Evolutionary conservation across 345 rosid genomes (phyloP), one percentile per base, ranked within the genome.

Genomic region (Moricandia arvensis): DNA sequence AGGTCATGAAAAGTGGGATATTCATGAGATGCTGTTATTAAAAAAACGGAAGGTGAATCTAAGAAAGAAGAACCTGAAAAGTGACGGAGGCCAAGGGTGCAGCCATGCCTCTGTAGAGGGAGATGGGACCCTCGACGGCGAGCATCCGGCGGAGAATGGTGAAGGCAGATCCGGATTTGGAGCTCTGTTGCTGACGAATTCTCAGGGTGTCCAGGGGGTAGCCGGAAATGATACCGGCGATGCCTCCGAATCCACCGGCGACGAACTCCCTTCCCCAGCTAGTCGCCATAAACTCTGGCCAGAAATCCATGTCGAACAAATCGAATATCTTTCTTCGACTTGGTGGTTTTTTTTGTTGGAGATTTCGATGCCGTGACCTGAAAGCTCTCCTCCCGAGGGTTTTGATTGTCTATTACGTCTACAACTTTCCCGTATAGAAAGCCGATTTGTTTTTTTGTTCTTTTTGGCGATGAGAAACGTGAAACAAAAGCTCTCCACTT

Each of bases 41-140:
- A n/a, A n/a, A 6, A 12, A 2, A 21, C 1, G 11, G 6, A 24
- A 55, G 57, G 26, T 51, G 57, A 51, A 51, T 51, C 26, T 2
- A 15, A 10, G 6, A 31, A 59, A n/a, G 12, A 12, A 3, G 55
- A 27, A 66, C 99, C 97, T 95, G 99, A 80, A 95, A 87, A 64
- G 96, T 89, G 79, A 95, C 97, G 4, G 99, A 86, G 51, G 98
- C 98, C 16, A 92, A 85, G 29, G 99, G 99, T 1, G 96, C 97
- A 35, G 79, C 86, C 99, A 95, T 92, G 69, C 98, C 99, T 72
- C 93, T 82, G 72, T 88, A 92, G 72, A 95, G 94, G 1, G 91
- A 90, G 16, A 82, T 45, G 33, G 90, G 87, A 4, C 98, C 98
- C 66, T 92, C 93, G 0, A 68, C 75, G 81, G 87, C 79, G 12